Conservation (phyloP, 805 yeast species). For the Maudiozyma barnettii region DNA sequence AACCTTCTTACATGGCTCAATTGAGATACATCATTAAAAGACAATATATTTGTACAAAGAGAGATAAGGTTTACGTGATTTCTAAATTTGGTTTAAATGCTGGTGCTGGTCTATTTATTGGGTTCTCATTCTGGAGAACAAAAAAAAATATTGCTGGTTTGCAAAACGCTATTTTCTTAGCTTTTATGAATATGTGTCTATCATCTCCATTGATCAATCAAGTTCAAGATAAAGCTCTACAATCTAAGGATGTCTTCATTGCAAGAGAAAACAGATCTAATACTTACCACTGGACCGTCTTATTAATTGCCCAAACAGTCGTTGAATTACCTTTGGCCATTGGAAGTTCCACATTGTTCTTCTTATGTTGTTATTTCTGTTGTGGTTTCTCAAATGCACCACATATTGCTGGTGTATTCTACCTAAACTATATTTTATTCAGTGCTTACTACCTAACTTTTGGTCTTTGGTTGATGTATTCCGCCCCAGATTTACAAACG, state of each 20-base stretch:
- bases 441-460: constrained; percentile 38
- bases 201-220: constrained; percentile 55
- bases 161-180: constrained; percentile 52
- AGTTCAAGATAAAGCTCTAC: constrained; percentile 50
- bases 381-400: constrained; percentile 34
- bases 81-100: constrained; percentile 47
- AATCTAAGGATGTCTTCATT: constrained; percentile 54
- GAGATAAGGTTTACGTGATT: constrained; percentile 53
- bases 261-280: constrained; percentile 65
- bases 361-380: constrained; percentile 45
- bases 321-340: constrained; percentile 56
- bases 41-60: constrained; percentile 40
- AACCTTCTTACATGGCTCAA: constrained; percentile 39
- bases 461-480: constrained; percentile 42
- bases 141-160: constrained; percentile 44
- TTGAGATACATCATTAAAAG: constrained; percentile 34
- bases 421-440: constrained; percentile 35
- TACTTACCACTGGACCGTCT: constrained; percentile 62
- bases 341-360: constrained; percentile 41
- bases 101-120: constrained; percentile 55
- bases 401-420: constrained; percentile 41
- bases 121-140: constrained; percentile 63
- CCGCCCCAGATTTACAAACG: constrained; percentile 60
- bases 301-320: constrained; percentile 44
- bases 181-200: constrained; percentile 50